Conservation (phyloP, 495 filamentous ascomycete species). For the Aspergillus steynii region DNA sequence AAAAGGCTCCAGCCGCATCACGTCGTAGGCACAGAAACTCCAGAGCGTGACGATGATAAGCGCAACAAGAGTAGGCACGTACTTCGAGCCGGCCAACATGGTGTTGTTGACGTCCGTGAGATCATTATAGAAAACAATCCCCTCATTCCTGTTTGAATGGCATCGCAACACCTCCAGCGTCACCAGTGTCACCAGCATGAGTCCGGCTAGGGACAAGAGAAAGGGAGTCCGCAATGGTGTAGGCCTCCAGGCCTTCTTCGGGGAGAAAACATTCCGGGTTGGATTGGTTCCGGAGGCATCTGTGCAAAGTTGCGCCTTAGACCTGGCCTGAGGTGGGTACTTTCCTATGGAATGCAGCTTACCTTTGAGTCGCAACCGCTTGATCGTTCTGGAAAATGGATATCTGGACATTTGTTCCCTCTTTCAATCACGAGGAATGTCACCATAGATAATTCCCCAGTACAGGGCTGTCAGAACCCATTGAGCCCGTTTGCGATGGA, state of each 20-base stretch:
- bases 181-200: constrained; percentile 18
- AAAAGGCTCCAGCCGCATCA: constrained; percentile 29
- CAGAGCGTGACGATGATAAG: constrained; percentile 21
- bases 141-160: constrained; percentile 18
- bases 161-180: constrained; percentile 20
- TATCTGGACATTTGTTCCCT: neutral
- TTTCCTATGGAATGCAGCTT: neutral
- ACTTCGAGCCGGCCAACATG: constrained; percentile 19
- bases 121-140: constrained; percentile 17
- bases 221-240: constrained; percentile 17
- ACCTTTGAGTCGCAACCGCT: neutral
- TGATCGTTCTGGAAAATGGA: neutral
- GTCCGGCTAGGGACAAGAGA: constrained; percentile 16
- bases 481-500: neutral
- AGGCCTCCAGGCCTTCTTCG: constrained; percentile 1
- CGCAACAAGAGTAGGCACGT: constrained; percentile 24
- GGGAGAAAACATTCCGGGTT: neutral
- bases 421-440: neutral
- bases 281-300: neutral
- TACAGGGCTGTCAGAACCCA: neutral
- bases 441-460: neutral
- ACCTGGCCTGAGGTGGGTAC: neutral
- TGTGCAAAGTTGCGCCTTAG: neutral
- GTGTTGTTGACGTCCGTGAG: constrained; percentile 11
- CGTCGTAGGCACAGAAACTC: constrained; percentile 24